These are phyloP conservation scores for Colletotrichum cereale DNA, from an alignment of 2,329 filamentous ascomycete species.

Conservation along the genomic window DNA sequence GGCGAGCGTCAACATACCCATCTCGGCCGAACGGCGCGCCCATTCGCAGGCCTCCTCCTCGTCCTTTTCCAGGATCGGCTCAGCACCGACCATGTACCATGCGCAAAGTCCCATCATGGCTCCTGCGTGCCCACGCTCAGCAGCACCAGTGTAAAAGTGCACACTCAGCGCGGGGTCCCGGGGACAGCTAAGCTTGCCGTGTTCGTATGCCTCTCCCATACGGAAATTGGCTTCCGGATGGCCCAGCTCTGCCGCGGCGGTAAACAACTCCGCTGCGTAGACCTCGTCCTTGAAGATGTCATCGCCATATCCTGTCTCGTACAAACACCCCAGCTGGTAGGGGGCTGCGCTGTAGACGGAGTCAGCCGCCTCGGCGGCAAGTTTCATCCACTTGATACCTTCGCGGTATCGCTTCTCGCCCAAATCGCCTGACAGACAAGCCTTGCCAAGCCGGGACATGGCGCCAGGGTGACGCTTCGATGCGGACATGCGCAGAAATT, in stretches of 20 bases:
- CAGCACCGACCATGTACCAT: constrained; percentile 97
- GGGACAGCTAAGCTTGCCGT: constrained; percentile 88
- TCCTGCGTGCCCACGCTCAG: constrained; percentile 82
- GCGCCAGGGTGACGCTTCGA: constrained; percentile 96
- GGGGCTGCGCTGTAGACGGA: constrained; percentile 92
- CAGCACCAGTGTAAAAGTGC: constrained; percentile 96
- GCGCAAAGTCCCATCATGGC: constrained; percentile 99
- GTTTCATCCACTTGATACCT: constrained; percentile 95
- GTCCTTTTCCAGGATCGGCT: constrained; percentile 92
- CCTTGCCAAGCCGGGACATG: constrained; percentile 91
- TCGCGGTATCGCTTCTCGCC: constrained; percentile 90
- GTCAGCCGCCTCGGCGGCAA: constrained; percentile 90
- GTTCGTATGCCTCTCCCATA: constrained; percentile 97
- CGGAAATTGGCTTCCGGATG: constrained; percentile 88
- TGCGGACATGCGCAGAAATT: constrained; percentile 90
- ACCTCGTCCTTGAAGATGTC: constrained; percentile 92
- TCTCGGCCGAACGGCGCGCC: constrained; percentile 87
- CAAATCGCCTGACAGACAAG: constrained; percentile 90
- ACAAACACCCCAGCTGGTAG: constrained; percentile 88
- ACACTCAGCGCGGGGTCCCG: constrained; percentile 93
- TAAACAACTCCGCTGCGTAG: constrained; percentile 94
- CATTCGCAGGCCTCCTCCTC: constrained; percentile 97
- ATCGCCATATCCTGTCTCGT: constrained; percentile 93
- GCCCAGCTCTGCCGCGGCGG: constrained; percentile 91
- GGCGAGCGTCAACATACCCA: constrained; percentile 70